A percentile compares a stretch with the other conserved stretches of the same genome.
Evolutionary conservation across 2,329 filamentous ascomycete species (phyloP).

Genomic region (Xylariaceae sp.): DNA sequence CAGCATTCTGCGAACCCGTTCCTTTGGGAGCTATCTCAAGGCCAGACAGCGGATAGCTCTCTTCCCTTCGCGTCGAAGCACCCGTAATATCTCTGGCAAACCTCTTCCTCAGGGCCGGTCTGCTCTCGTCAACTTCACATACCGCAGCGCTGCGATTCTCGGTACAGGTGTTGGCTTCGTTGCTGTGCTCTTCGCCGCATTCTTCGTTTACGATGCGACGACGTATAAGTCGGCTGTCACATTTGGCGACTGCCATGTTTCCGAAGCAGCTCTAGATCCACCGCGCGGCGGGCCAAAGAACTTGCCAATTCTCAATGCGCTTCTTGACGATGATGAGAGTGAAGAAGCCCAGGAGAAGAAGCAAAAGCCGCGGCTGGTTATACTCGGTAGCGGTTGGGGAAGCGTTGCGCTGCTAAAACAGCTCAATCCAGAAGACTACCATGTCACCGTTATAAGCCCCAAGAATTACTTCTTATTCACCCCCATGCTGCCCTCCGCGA

Average conservation of each 20-base stretch:
- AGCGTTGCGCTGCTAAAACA: slow-evolving; percentile 88
- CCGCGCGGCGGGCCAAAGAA: slow-evolving; percentile 88
- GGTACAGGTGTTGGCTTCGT: slow-evolving; percentile 72
- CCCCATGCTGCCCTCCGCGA: slow-evolving; percentile 94
- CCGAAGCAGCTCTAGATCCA: slow-evolving; percentile 74
- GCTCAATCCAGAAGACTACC: slow-evolving; percentile 84
- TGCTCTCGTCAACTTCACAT: slow-evolving; percentile 52
- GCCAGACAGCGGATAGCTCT: slow-evolving; percentile 18
- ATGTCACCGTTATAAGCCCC: slow-evolving; percentile 90
- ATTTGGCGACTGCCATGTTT: slow-evolving; percentile 72
- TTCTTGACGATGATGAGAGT: slow-evolving; percentile 83
- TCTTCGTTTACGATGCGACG: slow-evolving; percentile 90
- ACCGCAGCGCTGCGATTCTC: slow-evolving; percentile 63
- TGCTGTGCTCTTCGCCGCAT: slow-evolving; percentile 65
- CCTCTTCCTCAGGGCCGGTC: slow-evolving; percentile 47
- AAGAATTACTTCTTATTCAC: slow-evolving; percentile 98
- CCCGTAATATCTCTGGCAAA: slow-evolving; percentile 46
- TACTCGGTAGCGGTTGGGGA: slow-evolving; percentile 92
- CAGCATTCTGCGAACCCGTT: slow-evolving; percentile 14
- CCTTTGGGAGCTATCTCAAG: slow-evolving; percentile 17
- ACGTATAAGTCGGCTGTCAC: slow-evolving; percentile 74
- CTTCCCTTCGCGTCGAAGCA: slow-evolving; percentile 26
- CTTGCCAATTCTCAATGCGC: slow-evolving; percentile 79
- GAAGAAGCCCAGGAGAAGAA: slow-evolving; percentile 65
- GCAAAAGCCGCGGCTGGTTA: slow-evolving; percentile 86